A percentile compares a stretch with the other conserved stretches of the same genome.
These are phyloP conservation scores for Serpula lacrymans DNA, from an alignment of 768 basidiomycete genomes.

Conservation along the genomic window DNA sequence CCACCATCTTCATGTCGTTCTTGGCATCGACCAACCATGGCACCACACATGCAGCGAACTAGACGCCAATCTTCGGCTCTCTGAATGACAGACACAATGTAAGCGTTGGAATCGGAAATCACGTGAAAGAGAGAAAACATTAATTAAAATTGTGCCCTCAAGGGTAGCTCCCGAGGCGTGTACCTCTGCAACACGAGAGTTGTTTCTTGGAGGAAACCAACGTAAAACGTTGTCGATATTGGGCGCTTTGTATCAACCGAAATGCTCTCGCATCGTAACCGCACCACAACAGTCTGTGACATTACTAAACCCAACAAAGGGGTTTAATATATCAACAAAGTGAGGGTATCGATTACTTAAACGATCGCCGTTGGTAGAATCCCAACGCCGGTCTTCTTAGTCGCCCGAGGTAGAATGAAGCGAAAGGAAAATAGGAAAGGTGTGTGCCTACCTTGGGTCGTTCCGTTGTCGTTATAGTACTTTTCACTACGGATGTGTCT, in stretches of 20 bases:
- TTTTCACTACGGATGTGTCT: conserved; percentile 46
- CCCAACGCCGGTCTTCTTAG: conserved; percentile 92
- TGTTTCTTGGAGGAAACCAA: conserved; percentile 72
- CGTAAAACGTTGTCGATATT: conserved; percentile 46
- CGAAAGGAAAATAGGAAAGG: conserved; percentile 9
- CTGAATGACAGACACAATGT: conserved; percentile 34
- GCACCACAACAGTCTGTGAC: conserved; percentile 13
- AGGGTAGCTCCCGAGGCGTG: conserved; percentile 85
- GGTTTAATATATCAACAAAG: conserved; percentile 40
- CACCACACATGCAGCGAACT: conserved; percentile 80
- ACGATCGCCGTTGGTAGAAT: conserved; percentile 58
- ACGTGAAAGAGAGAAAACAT: conserved; percentile 10
- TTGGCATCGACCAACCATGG: conserved; percentile 70
- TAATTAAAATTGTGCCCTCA: conserved; percentile 61
- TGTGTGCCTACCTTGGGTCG: conserved; percentile 53
- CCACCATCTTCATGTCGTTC: conserved; percentile 37
- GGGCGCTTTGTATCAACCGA: conserved; percentile 97
- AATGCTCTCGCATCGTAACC: conserved; percentile 29
- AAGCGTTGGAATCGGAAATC: conserved; percentile 4
- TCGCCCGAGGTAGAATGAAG: conserved; percentile 48
- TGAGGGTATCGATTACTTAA: conserved; percentile 16
- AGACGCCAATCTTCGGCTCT: conserved; percentile 59
- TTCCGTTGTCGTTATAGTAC: conserved; percentile 26
- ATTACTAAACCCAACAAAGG: conserved; percentile 54
- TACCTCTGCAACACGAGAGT: conserved; percentile 74